Evolutionary conservation across 1,284 basidiomycete species (phyloP).

Genomic region (Ceratobasidium sp.): DNA sequence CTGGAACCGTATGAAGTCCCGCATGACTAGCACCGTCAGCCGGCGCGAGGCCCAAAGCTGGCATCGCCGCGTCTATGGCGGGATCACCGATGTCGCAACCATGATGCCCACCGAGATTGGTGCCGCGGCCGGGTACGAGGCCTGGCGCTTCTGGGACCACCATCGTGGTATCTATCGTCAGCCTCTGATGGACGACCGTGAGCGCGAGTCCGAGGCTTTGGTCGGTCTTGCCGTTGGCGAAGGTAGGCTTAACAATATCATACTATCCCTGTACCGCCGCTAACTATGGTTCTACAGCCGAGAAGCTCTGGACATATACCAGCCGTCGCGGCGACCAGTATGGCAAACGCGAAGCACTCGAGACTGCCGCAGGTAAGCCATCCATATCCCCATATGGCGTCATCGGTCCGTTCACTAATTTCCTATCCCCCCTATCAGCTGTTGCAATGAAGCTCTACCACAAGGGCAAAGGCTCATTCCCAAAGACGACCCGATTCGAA

Average conservation of each 20-base stretch:
- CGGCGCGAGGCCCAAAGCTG: conserved; percentile 68
- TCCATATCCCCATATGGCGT: conserved; percentile 1
- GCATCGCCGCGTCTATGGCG: conserved; percentile 72
- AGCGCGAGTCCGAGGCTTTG: conserved; percentile 48
- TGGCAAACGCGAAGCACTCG: conserved; percentile 63
- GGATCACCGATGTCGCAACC: conserved; percentile 58
- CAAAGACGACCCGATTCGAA: neutral
- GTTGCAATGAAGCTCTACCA: conserved; percentile 33
- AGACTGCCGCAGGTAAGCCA: conserved; percentile 64
- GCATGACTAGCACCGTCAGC: conserved; percentile 63
- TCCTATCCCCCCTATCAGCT: neutral
- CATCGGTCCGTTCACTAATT: conserved; percentile 47
- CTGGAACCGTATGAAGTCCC: conserved; percentile 66
- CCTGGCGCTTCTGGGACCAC: conserved; percentile 47
- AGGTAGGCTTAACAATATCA: conserved; percentile 34
- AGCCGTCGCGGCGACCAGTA: conserved; percentile 62
- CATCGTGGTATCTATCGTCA: conserved; percentile 47
- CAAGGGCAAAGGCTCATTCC: conserved; percentile 16
- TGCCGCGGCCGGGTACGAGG: conserved; percentile 49
- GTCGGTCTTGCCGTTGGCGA: conserved; percentile 50
- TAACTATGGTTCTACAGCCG: conserved; percentile 34
- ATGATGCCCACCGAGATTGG: conserved; percentile 55
- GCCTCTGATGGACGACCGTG: conserved; percentile 48
- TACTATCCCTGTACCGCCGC: conserved; percentile 46
- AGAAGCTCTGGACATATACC: conserved; percentile 62